Base-by-base conservation (phyloP, 805 yeast genomes). In the Yarrowia bubula region DNA sequence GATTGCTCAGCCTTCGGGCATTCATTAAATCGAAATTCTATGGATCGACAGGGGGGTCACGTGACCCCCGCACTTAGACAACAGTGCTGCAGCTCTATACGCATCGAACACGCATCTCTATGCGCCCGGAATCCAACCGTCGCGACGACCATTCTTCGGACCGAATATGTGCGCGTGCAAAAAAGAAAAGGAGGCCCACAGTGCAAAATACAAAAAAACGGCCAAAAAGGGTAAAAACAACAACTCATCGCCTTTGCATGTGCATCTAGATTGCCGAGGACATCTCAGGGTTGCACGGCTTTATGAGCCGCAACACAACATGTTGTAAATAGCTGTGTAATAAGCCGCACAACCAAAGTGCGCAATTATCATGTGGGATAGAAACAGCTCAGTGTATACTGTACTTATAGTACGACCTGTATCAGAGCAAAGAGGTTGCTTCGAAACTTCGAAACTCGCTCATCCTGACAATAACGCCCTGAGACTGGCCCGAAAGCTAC, bases 181-280 rank as follows among this genome's bases (percentile, higher is more conserved):
- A 44, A 48, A 48, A 32, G 28, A 4, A 47, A 47, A 33, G 39
- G 15, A 11, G 6, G 8, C 31, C 4, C 4, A 15, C n/a, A 14
- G 8, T n/a, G 3, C 18, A n/a, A 15, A n/a, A 48, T 15, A 32
- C 39, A 39, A 32, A 48, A 32, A 48, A 48, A 48, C 41, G 55
- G 17, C 41, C 41, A 9, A 48, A 48, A 48, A 48, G 41, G 55
- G 55, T 41, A 47, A 48, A 48, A 48, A 48, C 39, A 17, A 48
- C 41, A 33, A 11, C 41, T 48, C 55, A 48, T 48, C 55, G 55
- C 55, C 55, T 48, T 48, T 48, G 55, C 41, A 33, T 35, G n/a
- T 15, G 31, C 37, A 46, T n/a, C 37, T 7, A 48, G 55, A 47
- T 33, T 17, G 41, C 41, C 55, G 55, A 48, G 31, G 31, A 28